Base-by-base conservation (phyloP, 495 filamentous ascomycete genomes). In the Halenospora varia region DNA sequence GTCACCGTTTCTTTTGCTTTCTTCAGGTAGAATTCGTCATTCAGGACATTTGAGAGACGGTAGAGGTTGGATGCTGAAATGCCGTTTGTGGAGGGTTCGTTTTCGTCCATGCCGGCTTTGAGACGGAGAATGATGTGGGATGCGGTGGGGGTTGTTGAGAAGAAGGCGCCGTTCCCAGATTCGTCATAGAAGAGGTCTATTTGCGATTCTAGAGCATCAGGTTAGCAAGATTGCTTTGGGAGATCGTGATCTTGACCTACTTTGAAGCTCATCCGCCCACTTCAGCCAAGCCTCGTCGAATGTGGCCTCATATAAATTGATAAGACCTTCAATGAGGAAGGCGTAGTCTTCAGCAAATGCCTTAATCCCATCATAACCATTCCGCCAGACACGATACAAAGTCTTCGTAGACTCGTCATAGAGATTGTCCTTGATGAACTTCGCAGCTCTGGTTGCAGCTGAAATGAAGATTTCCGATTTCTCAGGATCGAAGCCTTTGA, bases 271-370 rank as follows among this genome's bases (percentile, higher is more conserved):
- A 63, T 94, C 88, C 0, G 94, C 95, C 77, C 90, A 94, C 49
- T 85, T 74, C 13, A 97, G 78, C 72, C 88, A 93, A 57, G 73
- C 71, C 59, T 88, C 87, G 40, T 96, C 85, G 62, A 90, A 88
- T 0, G 92, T 96, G 4, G 88, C 82, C 70, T 96, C 87, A 66
- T 96, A 96, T 57, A 98, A 79, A 61, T 94, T 85, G 49, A 97
- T 75, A 18, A 97, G 75, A 0, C 92, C 95, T 24, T 85, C 80
- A 48, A 92, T 90, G 51, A 97, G 65, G 70, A 89, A 96, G 2
- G 94, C 92, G 69, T 97, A 98, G 69, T 98, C 94, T 61, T 98
- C 94, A 3, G 92, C 92, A 70, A 97, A 96, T 0, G 83, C 94
- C 3, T 77, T 76, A 0, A 86, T 88, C 35, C 87, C 78, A 23